These are phyloP conservation scores for Colletotrichum sp. DNA, from an alignment of 2,329 filamentous ascomycete genomes.

Conservation along the genomic window DNA sequence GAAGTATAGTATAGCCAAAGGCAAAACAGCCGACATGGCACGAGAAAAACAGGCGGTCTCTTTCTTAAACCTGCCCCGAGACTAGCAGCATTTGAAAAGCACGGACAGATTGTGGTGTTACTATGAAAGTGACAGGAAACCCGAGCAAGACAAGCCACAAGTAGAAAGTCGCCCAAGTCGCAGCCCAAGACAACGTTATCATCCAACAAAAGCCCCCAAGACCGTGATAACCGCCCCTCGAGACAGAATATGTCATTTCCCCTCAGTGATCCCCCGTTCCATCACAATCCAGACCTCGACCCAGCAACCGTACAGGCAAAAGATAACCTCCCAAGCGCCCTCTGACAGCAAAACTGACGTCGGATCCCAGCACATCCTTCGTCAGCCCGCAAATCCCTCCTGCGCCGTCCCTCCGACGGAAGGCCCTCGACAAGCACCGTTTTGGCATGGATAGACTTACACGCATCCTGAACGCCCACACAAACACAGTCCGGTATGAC, in stretches of 20 bases:
- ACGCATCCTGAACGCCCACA: background rate
- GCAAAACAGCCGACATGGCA: too few relatives aligned
- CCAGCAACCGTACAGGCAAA: background rate
- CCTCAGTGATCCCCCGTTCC: conserved; percentile 3
- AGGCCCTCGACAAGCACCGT: background rate
- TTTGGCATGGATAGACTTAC: background rate
- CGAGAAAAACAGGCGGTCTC: background rate
- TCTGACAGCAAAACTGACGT: conserved; percentile 5
- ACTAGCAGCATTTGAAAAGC: background rate
- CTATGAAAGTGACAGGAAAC: background rate
- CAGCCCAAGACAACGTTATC: background rate
- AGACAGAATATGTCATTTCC: background rate
- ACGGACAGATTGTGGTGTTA: background rate
- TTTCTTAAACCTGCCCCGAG: background rate
- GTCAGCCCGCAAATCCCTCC: background rate
- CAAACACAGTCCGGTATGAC: background rate
- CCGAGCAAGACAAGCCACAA: background rate
- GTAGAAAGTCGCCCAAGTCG: background rate
- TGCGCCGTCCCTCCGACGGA: background rate
- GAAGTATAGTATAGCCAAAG: background rate
- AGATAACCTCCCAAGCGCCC: background rate
- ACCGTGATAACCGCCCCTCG: background rate
- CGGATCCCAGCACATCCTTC: background rate
- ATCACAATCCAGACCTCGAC: background rate
- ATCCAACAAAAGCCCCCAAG: background rate